Evolutionary conservation across 164 flowering plant genomes (phyloP).

Genomic region (Vitis cinerea): DNA sequence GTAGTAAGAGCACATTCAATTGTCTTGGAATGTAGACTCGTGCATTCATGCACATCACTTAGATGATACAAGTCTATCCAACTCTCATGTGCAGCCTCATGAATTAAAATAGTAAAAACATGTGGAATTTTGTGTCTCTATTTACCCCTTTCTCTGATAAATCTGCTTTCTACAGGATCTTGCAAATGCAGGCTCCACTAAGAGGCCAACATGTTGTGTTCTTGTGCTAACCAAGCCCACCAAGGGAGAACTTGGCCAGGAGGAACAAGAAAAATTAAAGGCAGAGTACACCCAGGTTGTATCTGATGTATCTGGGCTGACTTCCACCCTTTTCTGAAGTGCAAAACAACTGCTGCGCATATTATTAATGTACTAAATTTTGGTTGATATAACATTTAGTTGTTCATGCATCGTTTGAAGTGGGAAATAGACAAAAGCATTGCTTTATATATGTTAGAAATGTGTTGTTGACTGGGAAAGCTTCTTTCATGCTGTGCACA

Average conservation of each 20-base stretch:
- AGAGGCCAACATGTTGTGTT: slow-evolving; percentile 95
- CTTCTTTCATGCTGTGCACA: too few species aligned
- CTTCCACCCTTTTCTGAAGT: slow-evolving; percentile 55
- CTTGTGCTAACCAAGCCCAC: slow-evolving; percentile 77
- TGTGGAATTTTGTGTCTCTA: not conserved
- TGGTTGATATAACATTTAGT: not conserved
- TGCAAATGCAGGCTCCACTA: slow-evolving; percentile 89
- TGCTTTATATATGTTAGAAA: not conserved
- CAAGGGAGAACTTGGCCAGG: slow-evolving; percentile 69
- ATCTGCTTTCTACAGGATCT: slow-evolving; percentile 61
- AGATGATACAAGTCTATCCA: too few species aligned
- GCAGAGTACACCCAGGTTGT: slow-evolving; percentile 65
- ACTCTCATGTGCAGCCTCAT: too few species aligned
- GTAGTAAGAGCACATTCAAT: too few species aligned
- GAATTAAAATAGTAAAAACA: too few species aligned
- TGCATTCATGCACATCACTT: too few species aligned
- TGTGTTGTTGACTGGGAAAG: too few species aligned
- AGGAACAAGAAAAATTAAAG: slow-evolving; percentile 69
- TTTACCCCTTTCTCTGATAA: not conserved
- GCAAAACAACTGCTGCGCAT: not conserved
- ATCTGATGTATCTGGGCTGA: slow-evolving; percentile 57
- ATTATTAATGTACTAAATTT: not conserved
- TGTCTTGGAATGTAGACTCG: too few species aligned
- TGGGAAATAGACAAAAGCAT: not conserved
- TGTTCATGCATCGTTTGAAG: not conserved